Percentiles rank a stretch among this genome's conserved stretches.
These are phyloP conservation scores for Aegilops speltoides DNA, from an alignment of 176 grass and related monocot genomes.

Conservation along the genomic window DNA sequence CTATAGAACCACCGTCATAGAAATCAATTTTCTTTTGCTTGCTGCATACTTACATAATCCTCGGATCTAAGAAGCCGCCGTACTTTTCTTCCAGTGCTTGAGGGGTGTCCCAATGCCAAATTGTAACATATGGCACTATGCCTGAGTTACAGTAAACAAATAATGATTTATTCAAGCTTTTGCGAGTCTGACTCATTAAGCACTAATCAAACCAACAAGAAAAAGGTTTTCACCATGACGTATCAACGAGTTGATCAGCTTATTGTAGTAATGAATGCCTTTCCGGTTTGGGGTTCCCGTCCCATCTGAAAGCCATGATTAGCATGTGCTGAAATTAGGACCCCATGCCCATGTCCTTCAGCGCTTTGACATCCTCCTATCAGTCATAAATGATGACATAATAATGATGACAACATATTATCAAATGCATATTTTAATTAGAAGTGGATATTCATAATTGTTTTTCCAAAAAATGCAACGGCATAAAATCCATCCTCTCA, in stretches of 20 bases:
- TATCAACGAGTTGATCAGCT: not conserved
- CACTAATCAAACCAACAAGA: not conserved
- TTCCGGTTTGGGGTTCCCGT: not conserved
- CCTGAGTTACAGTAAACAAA: not conserved
- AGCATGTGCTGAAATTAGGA: not conserved
- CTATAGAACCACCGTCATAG: not conserved
- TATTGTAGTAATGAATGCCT: not conserved
- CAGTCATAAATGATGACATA: not conserved
- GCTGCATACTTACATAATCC: constrained; percentile 17
- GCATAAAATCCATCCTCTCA: not conserved
- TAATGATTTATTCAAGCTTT: not conserved
- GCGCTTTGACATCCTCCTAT: not conserved
- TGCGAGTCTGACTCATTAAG: not conserved
- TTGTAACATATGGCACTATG: constrained; percentile 20
- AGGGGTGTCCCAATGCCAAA: constrained; percentile 38
- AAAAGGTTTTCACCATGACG: not conserved
- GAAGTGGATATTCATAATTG: no score
- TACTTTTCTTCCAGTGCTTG: constrained; percentile 16
- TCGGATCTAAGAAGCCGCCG: not conserved
- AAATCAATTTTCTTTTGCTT: not conserved
- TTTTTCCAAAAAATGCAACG: not conserved
- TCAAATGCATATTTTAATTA: not conserved
- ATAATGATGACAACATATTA: not conserved
- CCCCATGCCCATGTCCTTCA: constrained; percentile 53
- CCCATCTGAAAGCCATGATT: not conserved